A percentile compares a stretch with the other conserved stretches of the same genome.
phyloP scores from a whole-genome alignment of 345 rosid genomes.

The Brassica incana region DNA sequence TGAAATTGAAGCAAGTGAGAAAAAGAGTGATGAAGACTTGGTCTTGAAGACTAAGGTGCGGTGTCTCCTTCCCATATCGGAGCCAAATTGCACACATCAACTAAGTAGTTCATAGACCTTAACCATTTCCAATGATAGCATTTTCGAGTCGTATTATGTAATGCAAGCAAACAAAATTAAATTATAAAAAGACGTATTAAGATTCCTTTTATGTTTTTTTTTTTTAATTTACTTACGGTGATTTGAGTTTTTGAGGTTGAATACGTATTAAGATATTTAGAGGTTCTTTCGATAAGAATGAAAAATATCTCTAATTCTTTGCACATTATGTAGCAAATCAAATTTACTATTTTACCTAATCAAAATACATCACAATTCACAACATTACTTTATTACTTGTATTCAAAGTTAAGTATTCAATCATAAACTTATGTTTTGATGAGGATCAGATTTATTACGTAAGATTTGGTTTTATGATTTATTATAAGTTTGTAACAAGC shows the following conservation, averaged over 20 bases:
- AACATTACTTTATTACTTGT: neutral
- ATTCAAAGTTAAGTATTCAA: neutral
- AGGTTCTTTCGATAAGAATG: neutral
- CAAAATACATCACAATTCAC: neutral
- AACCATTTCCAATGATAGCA: conserved; percentile 20
- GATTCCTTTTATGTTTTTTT: neutral
- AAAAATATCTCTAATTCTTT: neutral
- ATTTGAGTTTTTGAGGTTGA: neutral
- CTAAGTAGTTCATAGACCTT: conserved; percentile 30
- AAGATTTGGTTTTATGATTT: neutral
- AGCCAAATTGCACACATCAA: conserved; percentile 24
- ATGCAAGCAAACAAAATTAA: neutral
- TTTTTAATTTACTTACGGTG: neutral
- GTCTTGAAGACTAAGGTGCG: conserved; percentile 40
- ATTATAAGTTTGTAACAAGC: neutral
- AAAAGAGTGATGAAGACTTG: conserved; percentile 31
- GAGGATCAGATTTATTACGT: neutral
- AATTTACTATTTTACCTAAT: neutral
- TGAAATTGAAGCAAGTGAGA: conserved; percentile 31
- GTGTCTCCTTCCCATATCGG: conserved; percentile 34
- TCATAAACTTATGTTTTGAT: neutral
- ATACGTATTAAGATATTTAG: neutral
- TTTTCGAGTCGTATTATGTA: neutral
- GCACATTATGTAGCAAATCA: neutral
- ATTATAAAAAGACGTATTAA: neutral